Conservation (phyloP, 2,329 filamentous ascomycete species). For the Calonectria ilicicola region DNA sequence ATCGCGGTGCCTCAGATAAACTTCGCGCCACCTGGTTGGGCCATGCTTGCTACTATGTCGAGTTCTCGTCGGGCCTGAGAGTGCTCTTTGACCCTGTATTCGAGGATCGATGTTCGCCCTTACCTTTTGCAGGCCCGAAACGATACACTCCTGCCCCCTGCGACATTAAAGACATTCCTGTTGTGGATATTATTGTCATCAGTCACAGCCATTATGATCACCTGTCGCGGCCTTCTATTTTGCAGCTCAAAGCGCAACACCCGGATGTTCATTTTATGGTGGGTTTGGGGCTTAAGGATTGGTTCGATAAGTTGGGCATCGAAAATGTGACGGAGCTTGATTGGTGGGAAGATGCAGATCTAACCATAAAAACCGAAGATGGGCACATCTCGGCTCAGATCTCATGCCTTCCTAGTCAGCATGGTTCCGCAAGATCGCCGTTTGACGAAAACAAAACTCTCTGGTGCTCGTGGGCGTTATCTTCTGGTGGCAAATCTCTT, state of each 20-base stretch:
- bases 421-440: neutral
- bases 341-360: constrained; percentile 1
- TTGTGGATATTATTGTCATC: neutral
- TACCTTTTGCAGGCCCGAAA: neutral
- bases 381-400: neutral
- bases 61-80: neutral
- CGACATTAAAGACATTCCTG: neutral
- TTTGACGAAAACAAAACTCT: neutral
- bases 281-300: neutral
- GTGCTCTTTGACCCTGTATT: neutral
- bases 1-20: neutral
- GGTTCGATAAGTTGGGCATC: neutral
- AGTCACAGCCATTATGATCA: constrained; percentile 1
- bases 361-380: neutral
- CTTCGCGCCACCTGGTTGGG: neutral
- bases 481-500: neutral
- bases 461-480: neutral
- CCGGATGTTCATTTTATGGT: neutral
- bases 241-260: neutral
- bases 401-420: neutral
- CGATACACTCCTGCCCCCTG: neutral
- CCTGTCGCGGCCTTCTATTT: neutral
- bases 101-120: neutral
- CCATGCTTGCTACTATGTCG: neutral
- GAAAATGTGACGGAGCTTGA: neutral